phyloP scores from a whole-genome alignment of 192 early-diverging fungal genomes.

The Mortierella alpina region DNA sequence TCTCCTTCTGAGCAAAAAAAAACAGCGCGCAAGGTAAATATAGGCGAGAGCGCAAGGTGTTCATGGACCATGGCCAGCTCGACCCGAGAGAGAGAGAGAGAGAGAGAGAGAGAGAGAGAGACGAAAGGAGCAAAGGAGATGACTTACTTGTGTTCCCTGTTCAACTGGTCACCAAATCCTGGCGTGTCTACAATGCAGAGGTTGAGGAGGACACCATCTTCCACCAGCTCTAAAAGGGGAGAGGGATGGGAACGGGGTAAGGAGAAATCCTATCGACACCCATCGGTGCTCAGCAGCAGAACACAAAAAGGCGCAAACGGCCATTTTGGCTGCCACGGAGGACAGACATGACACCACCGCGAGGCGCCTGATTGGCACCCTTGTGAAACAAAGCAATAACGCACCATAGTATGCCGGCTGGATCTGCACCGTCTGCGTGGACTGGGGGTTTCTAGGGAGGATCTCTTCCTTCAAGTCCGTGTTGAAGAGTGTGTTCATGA shows the following conservation, averaged over 20 bases:
- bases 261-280: not conserved
- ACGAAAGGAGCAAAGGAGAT: slow-evolving; percentile 54
- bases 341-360: too few relatives aligned
- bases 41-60: not conserved
- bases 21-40: slow-evolving; percentile 22
- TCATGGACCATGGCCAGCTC: too few relatives aligned
- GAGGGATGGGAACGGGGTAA: not conserved
- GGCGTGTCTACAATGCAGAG: slow-evolving; percentile 93
- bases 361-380: not conserved
- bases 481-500: slow-evolving; percentile 98
- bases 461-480: slow-evolving; percentile 90
- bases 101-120: not conserved
- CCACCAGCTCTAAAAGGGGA: slow-evolving; percentile 78
- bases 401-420: slow-evolving; percentile 82
- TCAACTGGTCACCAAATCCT: slow-evolving; percentile 89
- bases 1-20: slow-evolving; percentile 24
- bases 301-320: not conserved
- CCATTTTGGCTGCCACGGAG: slow-evolving; percentile 3
- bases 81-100: not conserved
- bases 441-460: slow-evolving; percentile 59
- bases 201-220: slow-evolving; percentile 91
- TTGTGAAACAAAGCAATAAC: slow-evolving; percentile 35
- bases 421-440: slow-evolving; percentile 91
- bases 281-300: not conserved
- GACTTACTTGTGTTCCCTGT: slow-evolving; percentile 80